Conservation (phyloP, 148 eudicot species). For the Oxyria digyna region DNA sequence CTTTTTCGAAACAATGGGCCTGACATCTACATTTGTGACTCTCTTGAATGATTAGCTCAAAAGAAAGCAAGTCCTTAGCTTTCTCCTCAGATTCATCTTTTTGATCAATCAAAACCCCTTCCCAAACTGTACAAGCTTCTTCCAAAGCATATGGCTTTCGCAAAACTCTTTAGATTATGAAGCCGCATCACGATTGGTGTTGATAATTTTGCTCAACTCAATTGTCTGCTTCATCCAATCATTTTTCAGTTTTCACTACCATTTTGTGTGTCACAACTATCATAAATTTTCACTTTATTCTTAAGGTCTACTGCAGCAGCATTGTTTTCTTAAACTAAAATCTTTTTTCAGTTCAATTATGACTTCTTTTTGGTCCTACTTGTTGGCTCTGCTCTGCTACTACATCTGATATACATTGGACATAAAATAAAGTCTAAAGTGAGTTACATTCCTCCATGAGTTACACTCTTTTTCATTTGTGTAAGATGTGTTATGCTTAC, state of each 20-base stretch:
- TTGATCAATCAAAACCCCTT: too few species aligned
- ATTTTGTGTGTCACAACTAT: constrained; percentile 17
- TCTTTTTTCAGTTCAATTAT: constrained; percentile 23
- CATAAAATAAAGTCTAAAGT: not conserved
- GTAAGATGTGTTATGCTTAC: constrained; percentile 17
- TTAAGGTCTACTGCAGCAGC: constrained; percentile 14
- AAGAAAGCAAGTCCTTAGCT: constrained; percentile 28
- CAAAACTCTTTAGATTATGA: constrained; percentile 15
- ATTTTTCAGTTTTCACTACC: constrained; percentile 19
- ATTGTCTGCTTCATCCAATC: constrained; percentile 18
- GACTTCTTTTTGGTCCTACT: constrained; percentile 28
- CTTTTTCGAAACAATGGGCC: constrained; percentile 18
- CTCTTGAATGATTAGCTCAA: constrained; percentile 58
- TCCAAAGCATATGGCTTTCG: too few species aligned
- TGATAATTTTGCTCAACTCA: constrained; percentile 20
- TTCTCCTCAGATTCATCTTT: constrained; percentile 20
- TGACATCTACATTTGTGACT: constrained; percentile 23
- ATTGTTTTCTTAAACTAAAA: constrained; percentile 9
- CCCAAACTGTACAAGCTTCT: too few species aligned
- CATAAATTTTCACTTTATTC: constrained; percentile 19
- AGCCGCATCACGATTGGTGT: constrained; percentile 15
- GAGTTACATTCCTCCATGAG: not conserved
- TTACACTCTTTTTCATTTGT: not conserved
- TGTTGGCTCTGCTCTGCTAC: constrained; percentile 46
- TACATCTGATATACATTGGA: constrained; percentile 19